Percentiles rank a stretch among this genome's conserved stretches.
phyloP scores from a whole-genome alignment of 768 basidiomycete species.

The Galerina marginata region DNA sequence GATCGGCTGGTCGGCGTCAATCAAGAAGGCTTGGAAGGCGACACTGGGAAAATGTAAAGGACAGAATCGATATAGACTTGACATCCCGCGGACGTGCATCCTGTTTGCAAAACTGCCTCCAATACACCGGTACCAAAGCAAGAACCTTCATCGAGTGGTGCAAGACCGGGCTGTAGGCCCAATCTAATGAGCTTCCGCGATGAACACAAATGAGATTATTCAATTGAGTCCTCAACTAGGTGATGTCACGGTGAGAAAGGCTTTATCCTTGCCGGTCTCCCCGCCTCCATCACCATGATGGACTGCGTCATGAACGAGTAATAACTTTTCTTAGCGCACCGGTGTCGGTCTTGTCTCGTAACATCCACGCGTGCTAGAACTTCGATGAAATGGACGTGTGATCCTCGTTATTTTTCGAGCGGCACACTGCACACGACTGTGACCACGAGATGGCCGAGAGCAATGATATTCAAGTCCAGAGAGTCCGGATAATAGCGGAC shows the following conservation, averaged over 20 bases:
- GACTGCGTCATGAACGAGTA: conserved; percentile 20
- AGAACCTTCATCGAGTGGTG: not conserved
- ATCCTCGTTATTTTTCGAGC: conserved; percentile 6
- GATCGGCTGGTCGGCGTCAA: conserved; percentile 8
- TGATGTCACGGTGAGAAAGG: conserved; percentile 15
- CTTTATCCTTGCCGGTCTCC: conserved; percentile 8
- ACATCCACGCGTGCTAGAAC: conserved; percentile 10
- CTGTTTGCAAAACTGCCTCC: not conserved
- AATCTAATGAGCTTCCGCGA: not conserved
- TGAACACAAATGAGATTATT: not conserved
- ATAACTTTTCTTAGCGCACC: conserved; percentile 6
- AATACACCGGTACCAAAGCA: not conserved
- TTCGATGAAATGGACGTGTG: conserved; percentile 15
- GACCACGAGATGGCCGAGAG: conserved; percentile 3
- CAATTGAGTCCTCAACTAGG: not conserved
- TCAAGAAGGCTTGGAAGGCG: conserved; percentile 4
- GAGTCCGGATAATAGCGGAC: conserved; percentile 4
- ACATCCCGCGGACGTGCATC: not conserved
- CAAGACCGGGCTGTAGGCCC: not conserved
- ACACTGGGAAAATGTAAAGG: conserved; percentile 4
- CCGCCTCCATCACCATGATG: not conserved
- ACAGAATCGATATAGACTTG: conserved; percentile 6
- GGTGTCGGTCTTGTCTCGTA: conserved; percentile 7
- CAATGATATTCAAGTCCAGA: not conserved
- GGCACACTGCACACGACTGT: not conserved